These are phyloP conservation scores for Candida sanyiensis DNA, from an alignment of 805 yeast genomes.

Conservation along the genomic window DNA sequence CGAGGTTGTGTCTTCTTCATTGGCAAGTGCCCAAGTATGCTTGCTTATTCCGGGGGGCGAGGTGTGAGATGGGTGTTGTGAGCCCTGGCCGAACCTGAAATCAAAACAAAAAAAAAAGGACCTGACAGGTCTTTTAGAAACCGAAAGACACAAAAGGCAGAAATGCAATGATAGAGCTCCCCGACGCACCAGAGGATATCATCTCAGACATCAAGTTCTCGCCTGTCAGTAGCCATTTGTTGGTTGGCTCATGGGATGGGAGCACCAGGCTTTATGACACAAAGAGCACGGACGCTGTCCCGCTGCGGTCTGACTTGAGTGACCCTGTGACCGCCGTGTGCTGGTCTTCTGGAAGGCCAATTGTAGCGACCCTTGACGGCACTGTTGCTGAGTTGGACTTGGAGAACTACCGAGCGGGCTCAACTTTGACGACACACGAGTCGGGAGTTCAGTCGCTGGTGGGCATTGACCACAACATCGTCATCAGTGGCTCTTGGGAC, in stretches of 20 bases:
- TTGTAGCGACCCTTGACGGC: constrained; percentile 51
- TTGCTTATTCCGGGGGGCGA: too few species aligned
- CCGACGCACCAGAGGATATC: constrained; percentile 32
- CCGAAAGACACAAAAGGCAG: too few species aligned
- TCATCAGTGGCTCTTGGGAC: constrained; percentile 63
- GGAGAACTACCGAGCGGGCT: constrained; percentile 34
- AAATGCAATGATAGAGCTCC: constrained; percentile 14
- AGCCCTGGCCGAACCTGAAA: not conserved
- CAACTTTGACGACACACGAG: constrained; percentile 28
- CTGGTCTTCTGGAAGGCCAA: constrained; percentile 29
- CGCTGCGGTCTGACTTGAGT: constrained; percentile 17
- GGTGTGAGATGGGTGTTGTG: too few species aligned
- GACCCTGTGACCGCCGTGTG: constrained; percentile 18
- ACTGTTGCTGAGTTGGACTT: constrained; percentile 45
- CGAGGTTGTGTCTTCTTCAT: not conserved
- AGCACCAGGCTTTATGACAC: constrained; percentile 39
- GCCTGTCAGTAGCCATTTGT: constrained; percentile 32
- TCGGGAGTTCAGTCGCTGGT: constrained; percentile 36
- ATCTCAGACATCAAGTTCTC: constrained; percentile 39
- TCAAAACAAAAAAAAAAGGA: constrained; percentile 1
- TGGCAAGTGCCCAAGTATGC: too few species aligned
- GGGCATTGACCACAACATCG: constrained; percentile 23
- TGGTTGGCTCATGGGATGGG: constrained; percentile 58
- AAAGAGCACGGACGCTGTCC: constrained; percentile 22
- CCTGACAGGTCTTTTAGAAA: too few species aligned